Conservation (phyloP, 148 eudicot genomes). For the Rhododendron williamsianum region DNA sequence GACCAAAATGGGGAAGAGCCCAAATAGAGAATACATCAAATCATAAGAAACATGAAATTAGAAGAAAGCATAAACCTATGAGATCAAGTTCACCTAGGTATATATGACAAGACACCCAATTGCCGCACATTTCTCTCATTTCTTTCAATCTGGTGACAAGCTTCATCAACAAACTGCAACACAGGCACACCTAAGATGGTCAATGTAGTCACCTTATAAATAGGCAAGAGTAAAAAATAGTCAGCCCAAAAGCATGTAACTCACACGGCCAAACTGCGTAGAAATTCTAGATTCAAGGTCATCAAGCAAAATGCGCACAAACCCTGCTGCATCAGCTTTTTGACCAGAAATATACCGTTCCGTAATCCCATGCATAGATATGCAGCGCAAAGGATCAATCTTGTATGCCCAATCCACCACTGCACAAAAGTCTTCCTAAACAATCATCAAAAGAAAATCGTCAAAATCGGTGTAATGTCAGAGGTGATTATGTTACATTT, state of each 20-base stretch:
- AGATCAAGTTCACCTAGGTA: slow-evolving; percentile 59
- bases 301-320: slow-evolving; percentile 89
- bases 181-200: slow-evolving; percentile 1
- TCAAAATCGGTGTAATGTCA: slow-evolving; percentile 8
- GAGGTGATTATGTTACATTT: slow-evolving; percentile 8
- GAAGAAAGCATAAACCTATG: background rate
- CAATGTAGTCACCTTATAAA: background rate
- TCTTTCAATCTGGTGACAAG: slow-evolving; percentile 95
- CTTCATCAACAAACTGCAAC: slow-evolving; percentile 90
- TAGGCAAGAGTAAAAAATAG: background rate
- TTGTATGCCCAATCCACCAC: slow-evolving; percentile 97
- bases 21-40: slow-evolving; percentile 1
- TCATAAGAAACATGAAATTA: background rate
- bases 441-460: background rate
- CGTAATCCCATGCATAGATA: slow-evolving; percentile 92
- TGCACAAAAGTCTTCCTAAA: slow-evolving; percentile 91
- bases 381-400: slow-evolving; percentile 90
- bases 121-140: slow-evolving; percentile 79
- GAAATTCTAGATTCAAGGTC: slow-evolving; percentile 89
- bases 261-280: slow-evolving; percentile 66
- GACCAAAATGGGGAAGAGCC: slow-evolving; percentile 6
- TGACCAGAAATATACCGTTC: slow-evolving; percentile 84
- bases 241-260: slow-evolving; percentile 19
- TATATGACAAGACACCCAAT: slow-evolving; percentile 76
- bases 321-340: slow-evolving; percentile 97